Percentiles rank a stretch among this genome's conserved stretches.
Evolutionary conservation across 1,284 basidiomycete species (phyloP).

Genomic region (Ganoderma resinaceum): DNA sequence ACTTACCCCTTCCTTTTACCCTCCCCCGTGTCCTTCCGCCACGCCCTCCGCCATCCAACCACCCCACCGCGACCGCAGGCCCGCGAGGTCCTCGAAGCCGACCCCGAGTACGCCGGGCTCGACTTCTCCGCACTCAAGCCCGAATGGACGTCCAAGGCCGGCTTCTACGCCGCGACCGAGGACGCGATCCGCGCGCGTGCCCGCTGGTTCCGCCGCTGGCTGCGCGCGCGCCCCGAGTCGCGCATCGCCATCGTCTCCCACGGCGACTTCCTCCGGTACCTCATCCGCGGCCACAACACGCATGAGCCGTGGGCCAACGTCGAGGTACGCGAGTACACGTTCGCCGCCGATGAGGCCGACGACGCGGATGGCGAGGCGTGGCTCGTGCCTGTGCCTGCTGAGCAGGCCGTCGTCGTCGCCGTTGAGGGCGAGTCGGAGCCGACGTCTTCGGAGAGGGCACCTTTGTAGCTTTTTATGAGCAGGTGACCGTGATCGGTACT

Average conservation of each 20-base stretch:
- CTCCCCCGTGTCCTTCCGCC: background rate
- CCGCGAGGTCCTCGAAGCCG: slow-evolving; percentile 39
- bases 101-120: slow-evolving; percentile 42
- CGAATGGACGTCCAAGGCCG: slow-evolving; percentile 42
- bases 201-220: slow-evolving; percentile 41
- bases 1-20: background rate
- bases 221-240: slow-evolving; percentile 41
- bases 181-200: slow-evolving; percentile 38
- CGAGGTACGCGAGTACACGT: slow-evolving; percentile 42
- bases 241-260: slow-evolving; percentile 43
- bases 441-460: slow-evolving; percentile 34
- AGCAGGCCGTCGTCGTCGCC: slow-evolving; percentile 17
- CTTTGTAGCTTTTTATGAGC: background rate
- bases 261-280: slow-evolving; percentile 40
- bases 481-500: background rate
- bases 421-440: slow-evolving; percentile 36
- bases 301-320: slow-evolving; percentile 41
- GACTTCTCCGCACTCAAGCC: slow-evolving; percentile 41
- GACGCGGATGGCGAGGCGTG: slow-evolving; percentile 37
- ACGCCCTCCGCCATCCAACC: background rate
- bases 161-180: slow-evolving; percentile 38
- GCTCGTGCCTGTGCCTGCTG: slow-evolving; percentile 35
- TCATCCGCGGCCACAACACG: slow-evolving; percentile 38
- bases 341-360: slow-evolving; percentile 36
- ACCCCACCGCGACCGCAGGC: slow-evolving; percentile 24